phyloP scores from a whole-genome alignment of 2,329 filamentous ascomycete genomes.

The Ophiobolus disseminans region DNA sequence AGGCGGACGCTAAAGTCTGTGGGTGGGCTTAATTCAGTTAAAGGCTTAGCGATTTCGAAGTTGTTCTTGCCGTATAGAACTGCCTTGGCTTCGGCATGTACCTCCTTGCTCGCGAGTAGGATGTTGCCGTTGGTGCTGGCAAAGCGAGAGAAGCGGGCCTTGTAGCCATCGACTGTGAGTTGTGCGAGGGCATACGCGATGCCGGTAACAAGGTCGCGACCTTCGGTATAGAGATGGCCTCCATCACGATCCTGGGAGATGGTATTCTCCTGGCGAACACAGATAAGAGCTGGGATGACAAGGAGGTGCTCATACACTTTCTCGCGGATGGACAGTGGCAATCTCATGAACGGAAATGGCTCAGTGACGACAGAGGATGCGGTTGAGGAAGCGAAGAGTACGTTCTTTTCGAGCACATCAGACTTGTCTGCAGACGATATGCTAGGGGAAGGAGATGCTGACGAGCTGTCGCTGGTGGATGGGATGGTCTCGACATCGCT shows the following conservation, averaged over 20 bases:
- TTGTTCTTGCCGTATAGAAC: constrained; percentile 51
- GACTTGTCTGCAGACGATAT: background rate
- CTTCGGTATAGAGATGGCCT: constrained; percentile 25
- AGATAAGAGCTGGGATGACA: constrained; percentile 31
- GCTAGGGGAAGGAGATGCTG: background rate
- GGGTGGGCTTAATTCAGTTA: constrained; percentile 23
- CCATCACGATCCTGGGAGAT: constrained; percentile 17
- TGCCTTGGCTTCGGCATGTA: constrained; percentile 51
- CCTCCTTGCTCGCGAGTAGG: constrained; percentile 45
- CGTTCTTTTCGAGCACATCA: constrained; percentile 5
- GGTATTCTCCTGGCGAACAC: constrained; percentile 35
- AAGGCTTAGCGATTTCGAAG: constrained; percentile 40
- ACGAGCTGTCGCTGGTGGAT: background rate
- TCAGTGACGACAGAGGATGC: background rate
- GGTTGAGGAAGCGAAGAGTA: background rate
- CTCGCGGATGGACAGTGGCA: constrained; percentile 29
- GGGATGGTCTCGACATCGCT: constrained; percentile 1
- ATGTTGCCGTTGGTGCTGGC: constrained; percentile 31
- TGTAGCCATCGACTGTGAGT: constrained; percentile 18
- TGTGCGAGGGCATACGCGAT: constrained; percentile 31
- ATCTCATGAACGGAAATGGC: constrained; percentile 27
- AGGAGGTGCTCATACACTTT: constrained; percentile 32
- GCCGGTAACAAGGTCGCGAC: constrained; percentile 29
- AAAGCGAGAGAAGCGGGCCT: constrained; percentile 24
- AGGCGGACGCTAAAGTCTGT: constrained; percentile 31